phyloP scores from a whole-genome alignment of 1,139 yeast species.

The Suhomyces choctaworum region DNA sequence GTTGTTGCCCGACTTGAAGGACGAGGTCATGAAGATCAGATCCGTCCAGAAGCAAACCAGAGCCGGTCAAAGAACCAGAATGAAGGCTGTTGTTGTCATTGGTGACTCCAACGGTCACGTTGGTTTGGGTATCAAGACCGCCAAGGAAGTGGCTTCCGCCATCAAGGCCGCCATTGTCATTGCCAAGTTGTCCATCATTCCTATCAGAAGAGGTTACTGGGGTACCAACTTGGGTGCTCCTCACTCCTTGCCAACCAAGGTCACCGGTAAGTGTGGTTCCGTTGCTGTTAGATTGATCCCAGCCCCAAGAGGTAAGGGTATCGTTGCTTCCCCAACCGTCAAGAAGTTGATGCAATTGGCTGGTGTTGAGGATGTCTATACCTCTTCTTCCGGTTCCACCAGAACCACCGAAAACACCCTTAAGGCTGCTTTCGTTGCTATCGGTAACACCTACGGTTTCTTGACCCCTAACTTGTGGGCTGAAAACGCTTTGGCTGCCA shows the following conservation, averaged over 20 bases:
- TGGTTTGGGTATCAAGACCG: slow-evolving; percentile 99
- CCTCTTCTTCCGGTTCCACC: slow-evolving; percentile 98
- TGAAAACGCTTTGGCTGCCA: slow-evolving; percentile 77
- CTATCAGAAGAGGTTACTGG: slow-evolving; percentile 99
- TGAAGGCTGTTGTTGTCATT: slow-evolving; percentile 99
- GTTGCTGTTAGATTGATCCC: slow-evolving; percentile 98
- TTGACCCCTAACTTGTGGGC: slow-evolving; percentile 99
- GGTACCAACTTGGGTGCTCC: slow-evolving; percentile 99
- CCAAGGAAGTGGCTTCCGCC: slow-evolving; percentile 99
- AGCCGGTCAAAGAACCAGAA: slow-evolving; percentile 99
- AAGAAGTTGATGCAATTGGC: slow-evolving; percentile 98
- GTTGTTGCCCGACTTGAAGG: slow-evolving; percentile 93
- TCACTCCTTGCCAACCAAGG: slow-evolving; percentile 97
- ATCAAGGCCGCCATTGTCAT: slow-evolving; percentile 99
- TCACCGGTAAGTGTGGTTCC: slow-evolving; percentile 99
- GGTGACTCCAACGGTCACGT: slow-evolving; percentile 99
- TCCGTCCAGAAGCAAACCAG: slow-evolving; percentile 99
- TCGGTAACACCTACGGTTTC: slow-evolving; percentile 99
- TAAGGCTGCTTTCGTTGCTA: slow-evolving; percentile 99
- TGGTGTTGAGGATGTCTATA: slow-evolving; percentile 99
- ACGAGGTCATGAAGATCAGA: slow-evolving; percentile 99
- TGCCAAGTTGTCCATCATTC: slow-evolving; percentile 98
- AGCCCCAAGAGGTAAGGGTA: slow-evolving; percentile 99
- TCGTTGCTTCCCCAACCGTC: slow-evolving; percentile 99
- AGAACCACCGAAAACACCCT: slow-evolving; percentile 99